These are phyloP conservation scores for Cudoniella acicularis DNA, from an alignment of 495 filamentous ascomycete species.

Conservation along the genomic window DNA sequence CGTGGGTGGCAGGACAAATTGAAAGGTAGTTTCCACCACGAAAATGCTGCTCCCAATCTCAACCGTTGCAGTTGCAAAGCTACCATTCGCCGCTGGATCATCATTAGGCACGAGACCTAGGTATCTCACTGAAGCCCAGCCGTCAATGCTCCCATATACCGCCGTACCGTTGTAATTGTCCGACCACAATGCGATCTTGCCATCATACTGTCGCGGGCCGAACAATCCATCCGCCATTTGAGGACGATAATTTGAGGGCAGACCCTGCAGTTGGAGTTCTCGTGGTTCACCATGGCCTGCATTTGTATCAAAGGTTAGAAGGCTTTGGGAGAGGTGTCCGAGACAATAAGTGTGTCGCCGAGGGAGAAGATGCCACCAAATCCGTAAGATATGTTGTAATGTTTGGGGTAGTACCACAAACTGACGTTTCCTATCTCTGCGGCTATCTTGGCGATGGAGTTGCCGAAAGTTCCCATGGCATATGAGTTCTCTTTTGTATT, in stretches of 20 bases:
- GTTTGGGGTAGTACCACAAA: slow-evolving; percentile 2
- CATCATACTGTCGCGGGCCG: not conserved
- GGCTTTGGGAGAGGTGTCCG: not conserved
- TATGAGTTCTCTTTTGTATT: not conserved
- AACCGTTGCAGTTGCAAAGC: not conserved
- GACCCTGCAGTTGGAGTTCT: not conserved
- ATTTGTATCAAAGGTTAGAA: not conserved
- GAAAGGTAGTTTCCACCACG: not conserved
- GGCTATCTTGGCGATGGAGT: not conserved
- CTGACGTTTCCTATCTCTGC: not conserved
- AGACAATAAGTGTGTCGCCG: not conserved
- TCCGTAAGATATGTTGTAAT: not conserved
- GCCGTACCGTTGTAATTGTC: not conserved
- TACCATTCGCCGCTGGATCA: not conserved
- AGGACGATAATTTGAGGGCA: not conserved
- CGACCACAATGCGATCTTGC: not conserved
- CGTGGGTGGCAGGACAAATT: not conserved
- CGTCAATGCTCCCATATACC: not conserved
- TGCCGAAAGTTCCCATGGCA: not conserved
- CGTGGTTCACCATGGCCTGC: not conserved
- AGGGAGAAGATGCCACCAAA: not conserved
- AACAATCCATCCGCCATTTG: not conserved
- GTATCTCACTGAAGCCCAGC: not conserved
- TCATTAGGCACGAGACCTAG: not conserved
- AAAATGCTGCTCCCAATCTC: not conserved